Conservation (phyloP, 2,329 filamentous ascomycete species). For the Chaetomium sp. region DNA sequence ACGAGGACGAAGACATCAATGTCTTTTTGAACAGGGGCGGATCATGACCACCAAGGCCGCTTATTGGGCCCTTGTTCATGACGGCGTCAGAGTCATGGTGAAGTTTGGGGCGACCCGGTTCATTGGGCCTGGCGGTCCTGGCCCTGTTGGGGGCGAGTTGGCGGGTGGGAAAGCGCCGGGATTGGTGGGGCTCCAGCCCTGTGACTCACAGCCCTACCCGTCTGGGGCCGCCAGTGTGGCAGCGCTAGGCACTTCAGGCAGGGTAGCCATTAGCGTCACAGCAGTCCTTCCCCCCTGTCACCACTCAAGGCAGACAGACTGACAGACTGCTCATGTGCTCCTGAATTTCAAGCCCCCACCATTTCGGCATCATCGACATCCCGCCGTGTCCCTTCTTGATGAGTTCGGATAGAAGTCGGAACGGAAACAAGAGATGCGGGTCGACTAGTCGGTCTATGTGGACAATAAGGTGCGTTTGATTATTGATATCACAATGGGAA, state of each 20-base stretch:
- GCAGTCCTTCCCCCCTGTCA: not conserved
- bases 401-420: too few species aligned
- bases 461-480: too few species aligned
- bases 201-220: slow-evolving; percentile 12
- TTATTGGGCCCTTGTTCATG: slow-evolving; percentile 9
- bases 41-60: not conserved
- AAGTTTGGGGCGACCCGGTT: not conserved
- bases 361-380: too few species aligned
- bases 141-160: slow-evolving; percentile 9
- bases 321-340: not conserved
- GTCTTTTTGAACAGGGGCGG: slow-evolving; percentile 9
- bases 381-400: too few species aligned
- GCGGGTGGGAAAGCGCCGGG: not conserved
- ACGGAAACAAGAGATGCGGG: too few species aligned
- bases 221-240: slow-evolving; percentile 3
- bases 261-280: not conserved
- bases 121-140: slow-evolving; percentile 1
- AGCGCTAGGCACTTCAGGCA: slow-evolving; percentile 10
- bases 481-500: too few species aligned
- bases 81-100: slow-evolving; percentile 10
- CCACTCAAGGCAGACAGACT: slow-evolving; percentile 6
- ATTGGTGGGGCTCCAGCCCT: slow-evolving; percentile 11
- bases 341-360: too few species aligned
- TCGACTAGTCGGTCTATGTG: too few species aligned
- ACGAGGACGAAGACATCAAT: not conserved